phyloP scores from a whole-genome alignment of 2,329 filamentous ascomycete genomes.

The Ophiostoma tasmaniense region DNA sequence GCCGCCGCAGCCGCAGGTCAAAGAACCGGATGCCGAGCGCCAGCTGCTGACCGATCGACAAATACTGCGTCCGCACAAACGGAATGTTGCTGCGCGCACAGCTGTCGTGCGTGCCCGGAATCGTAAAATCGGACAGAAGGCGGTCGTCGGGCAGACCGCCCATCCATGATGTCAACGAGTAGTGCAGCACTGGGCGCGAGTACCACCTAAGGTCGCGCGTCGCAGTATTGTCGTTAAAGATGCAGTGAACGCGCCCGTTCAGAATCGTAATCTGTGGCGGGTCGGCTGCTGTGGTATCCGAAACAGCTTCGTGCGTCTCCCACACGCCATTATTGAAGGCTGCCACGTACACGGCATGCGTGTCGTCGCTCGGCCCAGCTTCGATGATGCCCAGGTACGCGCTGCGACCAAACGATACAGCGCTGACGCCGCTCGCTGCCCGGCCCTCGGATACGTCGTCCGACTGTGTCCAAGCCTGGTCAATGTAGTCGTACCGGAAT shows the following conservation, averaged over 20 bases:
- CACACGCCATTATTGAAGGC: conserved; percentile 20
- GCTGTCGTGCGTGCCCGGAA: conserved; percentile 68
- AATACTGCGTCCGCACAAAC: conserved; percentile 64
- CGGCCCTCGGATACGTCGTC: conserved; percentile 29
- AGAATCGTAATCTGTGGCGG: conserved; percentile 26
- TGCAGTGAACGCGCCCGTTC: conserved; percentile 28
- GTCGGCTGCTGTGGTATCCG: conserved; percentile 20
- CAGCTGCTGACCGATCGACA: conserved; percentile 54
- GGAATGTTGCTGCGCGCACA: conserved; percentile 37
- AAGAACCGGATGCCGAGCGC: conserved; percentile 64
- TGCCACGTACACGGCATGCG: conserved; percentile 22
- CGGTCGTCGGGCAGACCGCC: conserved; percentile 45
- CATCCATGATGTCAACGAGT: conserved; percentile 53
- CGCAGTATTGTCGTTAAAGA: conserved; percentile 27
- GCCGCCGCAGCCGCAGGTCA: conserved; percentile 44
- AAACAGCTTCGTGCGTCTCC: conserved; percentile 22
- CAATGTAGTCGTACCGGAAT: conserved; percentile 26
- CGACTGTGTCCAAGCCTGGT: conserved; percentile 25
- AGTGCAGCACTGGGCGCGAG: conserved; percentile 27
- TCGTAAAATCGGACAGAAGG: conserved; percentile 54
- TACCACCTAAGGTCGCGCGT: conserved; percentile 30
- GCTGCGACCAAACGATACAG: conserved; percentile 28
- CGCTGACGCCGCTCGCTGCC: conserved; percentile 28
- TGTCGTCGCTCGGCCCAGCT: conserved; percentile 20
- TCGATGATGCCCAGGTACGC: conserved; percentile 27